Base-by-base conservation (phyloP, 768 basidiomycete genomes). In the Rhodotorula paludigena region DNA sequence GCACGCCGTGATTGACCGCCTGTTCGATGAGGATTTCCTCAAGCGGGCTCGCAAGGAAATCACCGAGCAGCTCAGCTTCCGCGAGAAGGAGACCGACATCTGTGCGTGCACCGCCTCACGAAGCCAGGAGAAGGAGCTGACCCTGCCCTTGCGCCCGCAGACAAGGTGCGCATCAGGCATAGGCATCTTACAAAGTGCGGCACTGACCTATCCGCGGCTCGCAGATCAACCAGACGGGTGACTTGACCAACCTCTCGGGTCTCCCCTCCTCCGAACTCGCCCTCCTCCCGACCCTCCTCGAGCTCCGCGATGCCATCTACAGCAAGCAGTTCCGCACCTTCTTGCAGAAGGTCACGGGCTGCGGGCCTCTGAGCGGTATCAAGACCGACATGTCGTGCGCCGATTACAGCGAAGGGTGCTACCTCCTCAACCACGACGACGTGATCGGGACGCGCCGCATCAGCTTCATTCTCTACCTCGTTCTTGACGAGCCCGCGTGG, bases 341-440 rank as follows among this genome's bases (percentile, higher is more conserved):
- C 79, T 81, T 98, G 36, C 88, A 85, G 53, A 80, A 85, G 2
- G 89, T 97, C 32, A 98, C 94, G 3, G 90, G 91, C 3, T 97
- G 93, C 72, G 92, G 91, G 8, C 86, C 92, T 10, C 83, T 98
- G 53, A 92, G 89, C 36, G 92, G 92, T 57, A 83, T 82, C 49
- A 94, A 92, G 77, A 92, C 91, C 76, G 94, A 98, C 81, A 92
- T 93, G 86, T 90, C 90, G 49, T 88, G 94, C 66, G 92, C 91
- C 76, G 86, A 89, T 14, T 97, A 97, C 79, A 87, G 86, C 28
- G 85, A 87, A 68, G 90, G 92, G 52, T 96, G 88, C 77, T 92
- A 98, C 79, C 84, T 98, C 16, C 86, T 98, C 75, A 90, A 94
- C 78, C 94, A 98, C 81, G 94, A 98, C 85, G 94, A 98, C 78